Evolutionary conservation across 164 flowering plant species (phyloP).

Genomic region (Berberis vulgaris): DNA sequence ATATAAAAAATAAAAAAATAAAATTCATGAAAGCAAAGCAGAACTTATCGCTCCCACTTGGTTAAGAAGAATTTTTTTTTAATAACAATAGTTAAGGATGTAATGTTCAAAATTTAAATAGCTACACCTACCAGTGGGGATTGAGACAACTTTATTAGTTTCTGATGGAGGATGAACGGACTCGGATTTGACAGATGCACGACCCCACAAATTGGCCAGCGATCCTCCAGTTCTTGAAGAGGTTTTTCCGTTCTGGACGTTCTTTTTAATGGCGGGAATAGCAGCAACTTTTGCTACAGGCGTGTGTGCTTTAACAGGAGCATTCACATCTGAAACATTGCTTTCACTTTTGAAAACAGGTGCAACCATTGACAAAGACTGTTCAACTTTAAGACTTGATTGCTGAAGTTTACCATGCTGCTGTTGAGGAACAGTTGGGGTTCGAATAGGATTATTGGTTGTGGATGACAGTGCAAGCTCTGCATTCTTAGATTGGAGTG

Average conservation of each 20-base stretch:
- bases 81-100: background rate
- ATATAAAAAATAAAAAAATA: background rate
- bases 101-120: background rate
- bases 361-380: constrained; percentile 18
- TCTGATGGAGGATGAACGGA: constrained; percentile 26
- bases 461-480: constrained; percentile 23
- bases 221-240: constrained; percentile 49
- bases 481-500: constrained; percentile 22
- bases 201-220: constrained; percentile 77
- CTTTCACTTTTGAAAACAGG: constrained; percentile 29
- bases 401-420: constrained; percentile 29
- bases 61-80: background rate
- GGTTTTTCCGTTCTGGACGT: constrained; percentile 37
- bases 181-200: constrained; percentile 62
- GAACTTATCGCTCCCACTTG: background rate
- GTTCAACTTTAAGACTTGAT: constrained; percentile 30
- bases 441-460: constrained; percentile 19
- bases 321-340: constrained; percentile 18
- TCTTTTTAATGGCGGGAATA: constrained; percentile 33
- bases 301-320: constrained; percentile 14
- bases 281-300: background rate
- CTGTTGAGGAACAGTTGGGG: constrained; percentile 18
- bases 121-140: constrained; percentile 33
- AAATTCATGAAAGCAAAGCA: background rate
- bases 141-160: constrained; percentile 14